phyloP scores from a whole-genome alignment of 345 rosid genomes.

The Ceriops tagal region DNA sequence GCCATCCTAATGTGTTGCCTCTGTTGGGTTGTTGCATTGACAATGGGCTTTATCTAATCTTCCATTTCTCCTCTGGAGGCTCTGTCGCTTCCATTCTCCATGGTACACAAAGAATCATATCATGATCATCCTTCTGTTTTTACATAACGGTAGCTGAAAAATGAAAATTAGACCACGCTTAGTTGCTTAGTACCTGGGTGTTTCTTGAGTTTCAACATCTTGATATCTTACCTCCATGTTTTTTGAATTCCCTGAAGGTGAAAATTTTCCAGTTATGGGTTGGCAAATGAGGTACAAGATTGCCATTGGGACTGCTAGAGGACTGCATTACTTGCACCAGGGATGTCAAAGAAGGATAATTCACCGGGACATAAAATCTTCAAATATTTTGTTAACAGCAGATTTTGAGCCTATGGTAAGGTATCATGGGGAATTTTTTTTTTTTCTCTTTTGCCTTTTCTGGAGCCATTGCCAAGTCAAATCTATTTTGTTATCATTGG shows the following conservation, averaged over 20 bases:
- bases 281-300: slow-evolving; percentile 78
- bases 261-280: slow-evolving; percentile 42
- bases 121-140: too few species aligned
- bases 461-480: too few species aligned
- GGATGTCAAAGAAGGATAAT: slow-evolving; percentile 89
- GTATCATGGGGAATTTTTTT: slow-evolving; percentile 17
- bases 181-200: slow-evolving; percentile 8
- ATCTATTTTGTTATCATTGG: not conserved
- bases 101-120: slow-evolving; percentile 36
- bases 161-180: not conserved
- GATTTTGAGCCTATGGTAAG: slow-evolving; percentile 71
- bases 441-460: not conserved
- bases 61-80: slow-evolving; percentile 77
- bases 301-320: slow-evolving; percentile 77
- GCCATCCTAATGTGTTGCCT: slow-evolving; percentile 70
- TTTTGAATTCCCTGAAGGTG: slow-evolving; percentile 36
- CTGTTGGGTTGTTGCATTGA: slow-evolving; percentile 83
- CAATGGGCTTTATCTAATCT: slow-evolving; percentile 81
- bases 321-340: slow-evolving; percentile 79
- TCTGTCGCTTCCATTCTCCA: slow-evolving; percentile 88
- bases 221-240: not conserved
- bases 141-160: too few species aligned
- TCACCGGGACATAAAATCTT: slow-evolving; percentile 88
- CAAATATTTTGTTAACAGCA: slow-evolving; percentile 69
- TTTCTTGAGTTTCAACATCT: slow-evolving; percentile 1